phyloP scores from a whole-genome alignment of 78 protist genomes.

The Dictyostelium firmibasis region DNA sequence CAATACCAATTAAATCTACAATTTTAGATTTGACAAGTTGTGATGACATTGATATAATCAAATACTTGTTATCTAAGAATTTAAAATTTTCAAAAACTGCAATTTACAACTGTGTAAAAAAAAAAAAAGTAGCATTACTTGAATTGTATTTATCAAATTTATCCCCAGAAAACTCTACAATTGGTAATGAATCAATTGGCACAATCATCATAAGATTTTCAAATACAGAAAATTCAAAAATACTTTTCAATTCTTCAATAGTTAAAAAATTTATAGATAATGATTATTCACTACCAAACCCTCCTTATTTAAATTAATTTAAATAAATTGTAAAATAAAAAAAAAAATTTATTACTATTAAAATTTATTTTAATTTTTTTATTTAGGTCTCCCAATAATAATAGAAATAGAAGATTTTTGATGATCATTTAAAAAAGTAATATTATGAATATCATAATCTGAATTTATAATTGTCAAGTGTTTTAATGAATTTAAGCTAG shows the following conservation, averaged over 20 bases:
- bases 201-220: neutral
- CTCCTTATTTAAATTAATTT: neutral
- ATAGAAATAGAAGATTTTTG: neutral
- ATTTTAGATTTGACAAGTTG: neutral
- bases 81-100: neutral
- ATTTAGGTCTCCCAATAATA: neutral
- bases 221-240: neutral
- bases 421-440: neutral
- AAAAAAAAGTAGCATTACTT: too few species aligned
- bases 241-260: neutral
- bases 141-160: neutral
- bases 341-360: too few species aligned
- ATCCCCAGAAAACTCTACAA: neutral
- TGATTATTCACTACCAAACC: neutral
- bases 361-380: too few species aligned
- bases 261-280: neutral
- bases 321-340: too few species aligned
- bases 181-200: neutral
- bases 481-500: neutral
- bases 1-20: neutral
- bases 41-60: neutral
- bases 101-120: neutral
- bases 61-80: neutral
- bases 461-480: neutral
- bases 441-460: too few species aligned